Evolutionary conservation across 805 yeast species (phyloP).

Genomic region (Saccharomycopsis schoenii): DNA sequence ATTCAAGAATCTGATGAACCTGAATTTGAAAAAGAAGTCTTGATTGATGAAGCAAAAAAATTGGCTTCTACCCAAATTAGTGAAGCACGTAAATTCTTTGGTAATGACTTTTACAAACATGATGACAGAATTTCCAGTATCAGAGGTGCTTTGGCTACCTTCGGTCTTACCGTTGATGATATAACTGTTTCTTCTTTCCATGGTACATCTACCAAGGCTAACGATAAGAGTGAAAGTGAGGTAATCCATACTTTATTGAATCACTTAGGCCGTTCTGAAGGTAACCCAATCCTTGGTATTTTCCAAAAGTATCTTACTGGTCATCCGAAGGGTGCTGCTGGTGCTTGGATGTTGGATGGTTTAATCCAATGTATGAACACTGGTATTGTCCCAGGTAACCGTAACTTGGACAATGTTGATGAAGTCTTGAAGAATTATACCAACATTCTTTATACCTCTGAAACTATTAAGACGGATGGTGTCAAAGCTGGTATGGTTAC

Average conservation of each 20-base stretch:
- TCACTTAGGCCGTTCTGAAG: conserved; percentile 93
- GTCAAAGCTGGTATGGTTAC: conserved; percentile 94
- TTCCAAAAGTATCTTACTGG: conserved; percentile 99
- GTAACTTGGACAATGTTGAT: conserved; percentile 97
- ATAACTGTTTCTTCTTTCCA: conserved; percentile 97
- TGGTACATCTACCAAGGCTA: conserved; percentile 97
- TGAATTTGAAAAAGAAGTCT: conserved; percentile 38
- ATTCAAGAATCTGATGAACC: conserved; percentile 40
- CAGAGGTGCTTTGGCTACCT: conserved; percentile 94
- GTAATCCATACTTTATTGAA: conserved; percentile 87
- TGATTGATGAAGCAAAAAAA: conserved; percentile 72
- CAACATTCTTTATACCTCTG: conserved; percentile 88
- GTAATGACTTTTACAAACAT: conserved; percentile 83
- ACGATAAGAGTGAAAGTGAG: conserved; percentile 95
- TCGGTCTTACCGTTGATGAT: conserved; percentile 88
- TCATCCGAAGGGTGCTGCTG: conserved; percentile 99
- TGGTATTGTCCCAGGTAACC: conserved; percentile 96
- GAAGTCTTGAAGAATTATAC: conserved; percentile 71
- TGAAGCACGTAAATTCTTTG: conserved; percentile 89
- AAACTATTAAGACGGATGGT: conserved; percentile 90
- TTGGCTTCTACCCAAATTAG: conserved; percentile 79
- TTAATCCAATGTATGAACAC: conserved; percentile 84
- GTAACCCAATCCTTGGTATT: conserved; percentile 95
- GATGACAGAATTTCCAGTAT: conserved; percentile 95
- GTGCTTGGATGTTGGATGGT: conserved; percentile 99